Percentiles rank a stretch among this genome's conserved stretches.
phyloP scores from a whole-genome alignment of 2,329 filamentous ascomycete species.

The Emergomyces orientalis region DNA sequence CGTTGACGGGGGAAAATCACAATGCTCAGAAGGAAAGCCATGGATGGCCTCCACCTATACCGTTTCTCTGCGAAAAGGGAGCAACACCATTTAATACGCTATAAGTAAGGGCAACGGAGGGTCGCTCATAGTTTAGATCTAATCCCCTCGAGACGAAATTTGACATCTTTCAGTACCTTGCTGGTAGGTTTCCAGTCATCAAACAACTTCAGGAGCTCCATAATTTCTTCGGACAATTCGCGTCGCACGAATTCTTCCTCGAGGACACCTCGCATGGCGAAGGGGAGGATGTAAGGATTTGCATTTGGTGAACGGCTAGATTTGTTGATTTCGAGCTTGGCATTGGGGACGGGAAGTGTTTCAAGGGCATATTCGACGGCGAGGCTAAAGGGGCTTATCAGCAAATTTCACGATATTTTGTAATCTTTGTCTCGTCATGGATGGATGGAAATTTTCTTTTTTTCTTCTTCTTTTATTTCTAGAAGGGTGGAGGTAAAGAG shows the following conservation, averaged over 20 bases:
- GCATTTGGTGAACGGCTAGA: slow-evolving; percentile 35
- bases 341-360: slow-evolving; percentile 48
- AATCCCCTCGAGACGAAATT: slow-evolving; percentile 85
- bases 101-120: background rate
- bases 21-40: background rate
- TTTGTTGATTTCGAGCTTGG: slow-evolving; percentile 44
- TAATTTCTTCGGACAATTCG: slow-evolving; percentile 67
- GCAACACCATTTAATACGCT: background rate
- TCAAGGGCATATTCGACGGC: slow-evolving; percentile 65
- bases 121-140: slow-evolving; percentile 62
- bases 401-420: background rate
- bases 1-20: background rate
- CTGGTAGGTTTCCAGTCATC: slow-evolving; percentile 86
- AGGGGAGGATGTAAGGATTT: slow-evolving; percentile 87
- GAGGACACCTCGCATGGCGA: slow-evolving; percentile 86
- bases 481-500: slow-evolving; percentile 11
- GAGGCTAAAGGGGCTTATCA: slow-evolving; percentile 38
- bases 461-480: slow-evolving; percentile 12
- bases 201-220: slow-evolving; percentile 72
- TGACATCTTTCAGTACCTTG: slow-evolving; percentile 91
- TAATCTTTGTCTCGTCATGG: background rate
- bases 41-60: background rate
- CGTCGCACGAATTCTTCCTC: slow-evolving; percentile 86
- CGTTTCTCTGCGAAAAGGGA: background rate
- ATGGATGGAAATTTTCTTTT: background rate